A percentile compares a stretch with the other conserved stretches of the same genome.
Conservation (phyloP, 2,329 filamentous ascomycete species). For the Esteya vermicola region DNA sequence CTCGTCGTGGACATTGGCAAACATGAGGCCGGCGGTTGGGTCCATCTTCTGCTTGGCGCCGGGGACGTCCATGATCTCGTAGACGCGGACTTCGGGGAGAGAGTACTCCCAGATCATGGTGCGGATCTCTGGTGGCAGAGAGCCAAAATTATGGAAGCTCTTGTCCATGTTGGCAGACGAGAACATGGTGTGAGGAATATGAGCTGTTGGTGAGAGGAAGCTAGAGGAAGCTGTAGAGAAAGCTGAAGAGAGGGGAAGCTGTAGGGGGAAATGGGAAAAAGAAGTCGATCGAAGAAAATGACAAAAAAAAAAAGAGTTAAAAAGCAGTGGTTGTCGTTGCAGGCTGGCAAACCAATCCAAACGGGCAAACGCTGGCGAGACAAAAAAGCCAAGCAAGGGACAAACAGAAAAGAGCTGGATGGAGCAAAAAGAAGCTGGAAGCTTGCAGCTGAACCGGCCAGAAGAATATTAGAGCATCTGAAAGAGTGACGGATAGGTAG, state of each 20-base stretch:
- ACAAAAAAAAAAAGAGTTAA: background rate
- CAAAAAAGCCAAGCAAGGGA: too few relatives aligned
- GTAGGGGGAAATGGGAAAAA: background rate
- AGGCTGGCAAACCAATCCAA: too few relatives aligned
- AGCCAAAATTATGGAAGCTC: slow-evolving; percentile 15
- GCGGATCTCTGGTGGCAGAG: slow-evolving; percentile 28
- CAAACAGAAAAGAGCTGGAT: too few relatives aligned
- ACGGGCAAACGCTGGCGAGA: too few relatives aligned
- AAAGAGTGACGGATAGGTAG: too few relatives aligned
- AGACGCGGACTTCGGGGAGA: slow-evolving; percentile 28
- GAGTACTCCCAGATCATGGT: slow-evolving; percentile 31
- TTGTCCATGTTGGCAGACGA: slow-evolving; percentile 9
- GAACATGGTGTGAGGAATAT: background rate
- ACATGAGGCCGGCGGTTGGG: slow-evolving; percentile 28
- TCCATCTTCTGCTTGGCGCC: slow-evolving; percentile 23
- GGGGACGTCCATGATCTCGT: slow-evolving; percentile 31
- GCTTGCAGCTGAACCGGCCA: too few relatives aligned
- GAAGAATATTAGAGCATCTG: too few relatives aligned
- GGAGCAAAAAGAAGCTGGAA: too few relatives aligned
- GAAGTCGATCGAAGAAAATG: background rate
- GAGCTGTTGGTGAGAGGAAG: background rate
- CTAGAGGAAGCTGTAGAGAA: background rate
- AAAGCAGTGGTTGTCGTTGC: too few relatives aligned
- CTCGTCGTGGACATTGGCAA: slow-evolving; percentile 29
- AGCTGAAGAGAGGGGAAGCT: background rate